These are phyloP conservation scores for Blastocrithidia nonstop DNA, from an alignment of 208 protist genomes.

Conservation along the genomic window DNA sequence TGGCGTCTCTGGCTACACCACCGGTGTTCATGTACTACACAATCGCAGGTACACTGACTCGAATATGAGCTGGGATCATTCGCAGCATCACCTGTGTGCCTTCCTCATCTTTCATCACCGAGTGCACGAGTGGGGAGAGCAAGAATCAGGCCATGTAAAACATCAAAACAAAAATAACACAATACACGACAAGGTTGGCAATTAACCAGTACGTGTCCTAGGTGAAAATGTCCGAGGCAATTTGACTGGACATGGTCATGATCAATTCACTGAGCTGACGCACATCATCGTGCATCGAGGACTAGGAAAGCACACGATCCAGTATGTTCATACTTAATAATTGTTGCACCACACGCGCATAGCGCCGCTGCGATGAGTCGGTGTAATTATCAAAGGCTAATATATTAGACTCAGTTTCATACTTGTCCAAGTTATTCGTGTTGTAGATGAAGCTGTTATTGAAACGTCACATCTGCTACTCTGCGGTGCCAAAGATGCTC, in stretches of 20 bases:
- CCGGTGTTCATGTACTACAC: constrained; percentile 10
- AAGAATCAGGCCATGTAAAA: constrained; percentile 5
- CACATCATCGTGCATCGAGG: not conserved
- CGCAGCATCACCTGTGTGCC: constrained; percentile 14
- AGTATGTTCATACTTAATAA: not conserved
- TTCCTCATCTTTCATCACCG: constrained; percentile 10
- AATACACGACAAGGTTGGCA: not conserved
- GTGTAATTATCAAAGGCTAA: not conserved
- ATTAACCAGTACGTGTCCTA: not conserved
- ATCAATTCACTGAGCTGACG: not conserved
- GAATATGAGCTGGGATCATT: constrained; percentile 13
- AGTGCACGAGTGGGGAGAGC: constrained; percentile 6
- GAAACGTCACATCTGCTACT: not conserved
- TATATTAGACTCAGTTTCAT: not conserved
- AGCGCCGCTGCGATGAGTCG: not conserved
- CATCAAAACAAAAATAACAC: constrained; percentile 1
- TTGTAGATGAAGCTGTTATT: not conserved
- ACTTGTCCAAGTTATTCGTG: not conserved
- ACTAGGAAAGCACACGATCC: not conserved
- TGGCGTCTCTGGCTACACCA: constrained; percentile 3
- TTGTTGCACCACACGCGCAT: not conserved
- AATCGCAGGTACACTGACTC: constrained; percentile 11
- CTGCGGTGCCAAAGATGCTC: not conserved
- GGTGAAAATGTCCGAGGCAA: not conserved
- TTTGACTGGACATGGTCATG: not conserved